Base-by-base conservation (phyloP, 208 protist genomes). In the Acanthamoeba comandoni region DNA sequence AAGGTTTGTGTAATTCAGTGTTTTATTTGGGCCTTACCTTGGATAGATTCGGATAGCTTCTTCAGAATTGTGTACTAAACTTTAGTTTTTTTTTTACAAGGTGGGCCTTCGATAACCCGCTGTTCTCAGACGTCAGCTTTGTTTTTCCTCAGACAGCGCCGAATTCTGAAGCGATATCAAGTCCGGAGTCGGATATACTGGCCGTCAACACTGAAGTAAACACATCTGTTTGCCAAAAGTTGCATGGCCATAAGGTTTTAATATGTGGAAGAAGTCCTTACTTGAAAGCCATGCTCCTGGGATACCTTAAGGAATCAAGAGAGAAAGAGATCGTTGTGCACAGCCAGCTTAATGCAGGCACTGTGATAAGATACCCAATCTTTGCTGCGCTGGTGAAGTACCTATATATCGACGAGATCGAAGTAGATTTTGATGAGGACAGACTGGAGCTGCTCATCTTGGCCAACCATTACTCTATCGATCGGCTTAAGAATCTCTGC, bases 401-500 rank as follows among this genome's bases (percentile, higher is more conserved):
- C 48, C 80, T 89, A 19, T 89, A 89, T 29, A 39, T 29, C 31
- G 57, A 73, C n/a, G 80, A 89, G 55, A 51, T 89, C 43, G 80
- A 89, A 51, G 60, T 89, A 12, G 80, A 70, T 19, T 12, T 58
- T 7, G 80, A 89, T 62, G 80, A 71, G 43, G 80, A 89, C 80
- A 2, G 80, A 1, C 55, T 89, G 22, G 80, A 89, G 24, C 43
- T 89, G 57, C 80, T 89, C n/a, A 62, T 89, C 48, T n/a, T 71
- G 60, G 80, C 80, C 39, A 89, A 89, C 24, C 80, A 62, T 49
- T 89, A 89, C 80, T 89, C 80, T 35, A 62, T 89, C 24, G 80
- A 89, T 31, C 9, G 39, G 48, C 80, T 89, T 62, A 89, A 89
- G 62, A 71, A 89, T 39, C 31, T 89, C 1, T 62, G 51, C 80